These are phyloP conservation scores for Kondoa malvinella DNA, from an alignment of 768 basidiomycete species.

Conservation along the genomic window DNA sequence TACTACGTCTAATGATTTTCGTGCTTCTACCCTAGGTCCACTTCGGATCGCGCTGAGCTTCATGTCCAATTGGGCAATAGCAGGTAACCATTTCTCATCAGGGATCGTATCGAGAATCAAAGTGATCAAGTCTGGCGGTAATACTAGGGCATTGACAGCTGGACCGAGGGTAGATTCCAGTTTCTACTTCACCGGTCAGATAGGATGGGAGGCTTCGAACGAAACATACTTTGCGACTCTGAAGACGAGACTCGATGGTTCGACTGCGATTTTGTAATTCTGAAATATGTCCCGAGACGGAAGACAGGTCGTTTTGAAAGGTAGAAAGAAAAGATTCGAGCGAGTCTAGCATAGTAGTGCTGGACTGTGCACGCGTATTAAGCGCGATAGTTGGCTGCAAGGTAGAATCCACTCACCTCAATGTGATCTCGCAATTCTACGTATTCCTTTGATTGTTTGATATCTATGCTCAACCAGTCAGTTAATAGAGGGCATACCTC, in stretches of 20 bases:
- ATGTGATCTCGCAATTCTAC: constrained; percentile 83
- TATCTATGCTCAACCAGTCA: constrained; percentile 10
- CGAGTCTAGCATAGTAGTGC: constrained; percentile 65
- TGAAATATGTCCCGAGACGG: constrained; percentile 89
- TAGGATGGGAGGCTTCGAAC: background rate
- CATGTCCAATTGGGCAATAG: constrained; percentile 62
- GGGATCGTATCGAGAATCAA: constrained; percentile 70
- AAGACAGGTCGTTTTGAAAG: constrained; percentile 83
- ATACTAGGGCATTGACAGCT: constrained; percentile 59
- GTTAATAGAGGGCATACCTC: background rate
- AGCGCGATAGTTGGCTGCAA: background rate
- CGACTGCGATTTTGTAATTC: constrained; percentile 80
- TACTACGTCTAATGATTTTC: constrained; percentile 63
- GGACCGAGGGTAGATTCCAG: constrained; percentile 74
- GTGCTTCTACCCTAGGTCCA: constrained; percentile 68
- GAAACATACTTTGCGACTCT: constrained; percentile 56
- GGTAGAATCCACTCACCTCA: constrained; percentile 39
- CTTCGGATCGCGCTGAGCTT: constrained; percentile 51
- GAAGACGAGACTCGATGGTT: constrained; percentile 71
- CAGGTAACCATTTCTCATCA: constrained; percentile 70
- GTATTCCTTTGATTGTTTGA: constrained; percentile 43
- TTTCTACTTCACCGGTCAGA: constrained; percentile 39
- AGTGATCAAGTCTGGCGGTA: constrained; percentile 60
- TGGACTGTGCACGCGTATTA: constrained; percentile 43
- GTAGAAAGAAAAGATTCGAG: constrained; percentile 82